Conservation (phyloP, 148 eudicot species). For the Amaranthus cruentus region DNA sequence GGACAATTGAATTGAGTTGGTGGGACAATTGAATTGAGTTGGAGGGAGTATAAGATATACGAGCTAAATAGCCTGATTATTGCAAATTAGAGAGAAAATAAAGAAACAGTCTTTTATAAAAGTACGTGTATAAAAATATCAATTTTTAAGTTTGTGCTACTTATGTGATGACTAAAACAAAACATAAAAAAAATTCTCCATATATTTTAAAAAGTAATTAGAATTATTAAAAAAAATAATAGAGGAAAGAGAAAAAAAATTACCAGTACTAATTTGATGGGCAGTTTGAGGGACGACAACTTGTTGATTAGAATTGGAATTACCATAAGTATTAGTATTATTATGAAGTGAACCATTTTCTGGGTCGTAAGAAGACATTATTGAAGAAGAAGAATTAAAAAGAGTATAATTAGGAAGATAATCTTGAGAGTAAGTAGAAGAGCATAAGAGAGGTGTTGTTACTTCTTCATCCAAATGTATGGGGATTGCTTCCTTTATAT, state of each 20-base stretch:
- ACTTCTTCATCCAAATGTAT: slow-evolving; percentile 22
- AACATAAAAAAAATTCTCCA: too few species aligned
- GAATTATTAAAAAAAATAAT: neutral
- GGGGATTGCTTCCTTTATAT: slow-evolving; percentile 27
- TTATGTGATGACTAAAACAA: too few species aligned
- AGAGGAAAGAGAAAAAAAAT: neutral
- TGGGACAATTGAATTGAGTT: too few species aligned
- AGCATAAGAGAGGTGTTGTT: slow-evolving; percentile 16
- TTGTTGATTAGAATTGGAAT: neutral
- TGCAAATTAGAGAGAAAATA: too few species aligned
- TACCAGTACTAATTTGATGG: slow-evolving; percentile 77
- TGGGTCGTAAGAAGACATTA: slow-evolving; percentile 15
- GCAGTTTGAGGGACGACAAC: slow-evolving; percentile 66
- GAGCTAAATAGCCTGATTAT: too few species aligned
- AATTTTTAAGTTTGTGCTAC: too few species aligned
- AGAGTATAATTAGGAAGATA: neutral
- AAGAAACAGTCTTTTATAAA: too few species aligned
- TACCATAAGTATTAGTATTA: neutral
- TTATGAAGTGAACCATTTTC: slow-evolving; percentile 14
- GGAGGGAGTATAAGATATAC: too few species aligned
- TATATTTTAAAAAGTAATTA: too few species aligned
- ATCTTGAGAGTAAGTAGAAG: neutral
- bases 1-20: too few species aligned
- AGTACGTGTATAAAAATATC: too few species aligned
- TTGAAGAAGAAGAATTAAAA: neutral